Base-by-base conservation (phyloP, 1,139 yeast species). In the Candida mesenterica region DNA sequence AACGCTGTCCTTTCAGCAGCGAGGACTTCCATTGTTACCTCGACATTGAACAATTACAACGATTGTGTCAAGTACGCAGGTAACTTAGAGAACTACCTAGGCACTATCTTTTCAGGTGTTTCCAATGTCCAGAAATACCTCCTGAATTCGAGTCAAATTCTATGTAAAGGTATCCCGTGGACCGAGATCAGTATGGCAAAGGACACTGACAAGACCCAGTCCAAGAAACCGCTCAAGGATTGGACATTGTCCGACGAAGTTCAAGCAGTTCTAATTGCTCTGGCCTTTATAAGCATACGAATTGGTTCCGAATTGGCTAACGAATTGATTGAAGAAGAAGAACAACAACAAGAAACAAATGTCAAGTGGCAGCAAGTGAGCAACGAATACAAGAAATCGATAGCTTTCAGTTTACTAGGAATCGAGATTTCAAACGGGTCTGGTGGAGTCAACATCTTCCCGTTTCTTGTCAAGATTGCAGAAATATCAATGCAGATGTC, bases 341-440 rank as follows among this genome's bases (percentile, higher is more conserved):
- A 41, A 5, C 34, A 44, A 38, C 43, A 19, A 33, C 37, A 32
- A 4, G 55, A 53, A 7, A 30, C 38, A 17, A 50, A 50, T 27
- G 61, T 57, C 29, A 61, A 59, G 39, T 69, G 75, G 75, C 65
- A 62, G 36, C 65, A 55, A 40, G 70, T 65, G 6, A 51, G 54
- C 4, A 50, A 45, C 12, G 55, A 59, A 40, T 67, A 63, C 44
- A 66, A 63, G 34, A 56, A 50, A 27, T 53, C 69, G 2, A 47
- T 62, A 4, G 59, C 69, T 3, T 55, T 50, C 30, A 37, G 53
- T 7, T 36, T 43, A 15, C 65, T 59, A 39, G 71, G 63, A 3
- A n/a, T 12, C 8, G 5, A 13, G 15, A 12, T 15, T 25, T 25
- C 15, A 18, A 24, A 15, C 5, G 18, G 8, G 26, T 18, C 30